Base-by-base conservation (phyloP, 2,329 filamentous ascomycete genomes). In the Aureobasidium lini region DNA sequence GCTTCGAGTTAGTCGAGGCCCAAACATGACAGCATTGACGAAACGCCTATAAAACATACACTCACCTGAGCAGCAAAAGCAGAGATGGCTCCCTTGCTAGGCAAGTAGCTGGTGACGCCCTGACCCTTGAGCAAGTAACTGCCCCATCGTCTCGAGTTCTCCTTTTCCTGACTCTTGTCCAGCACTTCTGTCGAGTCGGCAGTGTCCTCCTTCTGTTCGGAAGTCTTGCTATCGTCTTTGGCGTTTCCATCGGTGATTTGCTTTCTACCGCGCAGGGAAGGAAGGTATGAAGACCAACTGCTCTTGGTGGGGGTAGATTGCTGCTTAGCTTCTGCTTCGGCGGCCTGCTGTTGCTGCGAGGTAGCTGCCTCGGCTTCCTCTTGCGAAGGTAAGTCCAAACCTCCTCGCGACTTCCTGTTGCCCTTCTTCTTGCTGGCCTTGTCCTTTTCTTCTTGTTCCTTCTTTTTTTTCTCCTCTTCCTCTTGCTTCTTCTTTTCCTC, bases 41-140 rank as follows among this genome's bases (percentile, higher is more conserved):
- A 49, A 49, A 28, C 28, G 18, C 3, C 16, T 31, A 44, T 39
- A 37, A 13, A 40, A 42, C 56, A 59, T 52, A 8, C 23, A 64
- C 69, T 64, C 54, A 70, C 69, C 52, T 71, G 73, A 36, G 71
- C 64, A 56, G 76, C 73, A 64, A 79, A 79, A 6, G 75, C 71
- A 40, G 75, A 77, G 6, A 79, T 67, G 2, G 75, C 72, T 6
- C 66, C 68, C 61, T 77, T 74, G 13, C 71, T 71, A 4, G 77
- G 77, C 6, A 79, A 71, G 60, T 79, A 79, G 52, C 70, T 76
- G 13, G 73, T 75, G 66, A 77, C 77, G 5, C 75, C 75, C 59
- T 78, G 73, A 9, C 77, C 77, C 10, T 75, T 75, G 1, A 75
- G 75, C 49, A 80, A 69, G 62, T 79, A 79, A 0, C 74, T 75